These are phyloP conservation scores for Bipolaris gigantea DNA, from an alignment of 2,329 filamentous ascomycete genomes.

Conservation along the genomic window DNA sequence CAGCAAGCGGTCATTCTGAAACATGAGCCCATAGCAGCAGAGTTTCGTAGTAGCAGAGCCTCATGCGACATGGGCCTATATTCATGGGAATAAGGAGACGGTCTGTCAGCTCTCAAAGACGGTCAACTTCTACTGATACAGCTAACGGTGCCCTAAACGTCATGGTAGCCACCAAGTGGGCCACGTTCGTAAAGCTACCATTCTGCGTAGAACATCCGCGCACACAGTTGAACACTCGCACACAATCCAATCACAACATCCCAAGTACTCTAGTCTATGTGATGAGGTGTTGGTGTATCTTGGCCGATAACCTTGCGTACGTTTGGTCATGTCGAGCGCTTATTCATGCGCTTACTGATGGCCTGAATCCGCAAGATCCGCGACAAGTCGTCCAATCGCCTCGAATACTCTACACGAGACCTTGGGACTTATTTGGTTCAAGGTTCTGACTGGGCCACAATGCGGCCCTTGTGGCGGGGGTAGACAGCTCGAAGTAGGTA, in stretches of 20 bases:
- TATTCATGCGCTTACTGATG: conserved; percentile 14
- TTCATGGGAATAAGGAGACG: too few relatives aligned
- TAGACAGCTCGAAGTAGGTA: background rate
- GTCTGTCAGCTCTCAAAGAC: too few relatives aligned
- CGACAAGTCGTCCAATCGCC: conserved; percentile 1
- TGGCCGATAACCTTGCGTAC: background rate
- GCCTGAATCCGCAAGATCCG: background rate
- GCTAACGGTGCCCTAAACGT: too few relatives aligned
- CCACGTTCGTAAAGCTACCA: background rate
- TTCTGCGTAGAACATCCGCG: background rate
- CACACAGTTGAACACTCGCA: background rate
- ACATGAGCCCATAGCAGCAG: too few relatives aligned
- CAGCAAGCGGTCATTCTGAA: too few relatives aligned
- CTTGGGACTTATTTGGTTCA: background rate
- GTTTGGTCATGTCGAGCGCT: conserved; percentile 3
- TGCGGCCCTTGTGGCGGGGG: background rate
- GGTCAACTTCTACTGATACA: too few relatives aligned
- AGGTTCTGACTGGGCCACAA: background rate
- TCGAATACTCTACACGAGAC: background rate
- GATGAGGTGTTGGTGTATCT: background rate
- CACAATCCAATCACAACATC: background rate
- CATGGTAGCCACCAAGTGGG: background rate
- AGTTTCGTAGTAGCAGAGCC: too few relatives aligned
- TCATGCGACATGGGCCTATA: too few relatives aligned
- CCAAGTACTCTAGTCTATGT: background rate